These are phyloP conservation scores for Emericellopsis atlantica DNA, from an alignment of 2,329 filamentous ascomycete genomes.

Conservation along the genomic window DNA sequence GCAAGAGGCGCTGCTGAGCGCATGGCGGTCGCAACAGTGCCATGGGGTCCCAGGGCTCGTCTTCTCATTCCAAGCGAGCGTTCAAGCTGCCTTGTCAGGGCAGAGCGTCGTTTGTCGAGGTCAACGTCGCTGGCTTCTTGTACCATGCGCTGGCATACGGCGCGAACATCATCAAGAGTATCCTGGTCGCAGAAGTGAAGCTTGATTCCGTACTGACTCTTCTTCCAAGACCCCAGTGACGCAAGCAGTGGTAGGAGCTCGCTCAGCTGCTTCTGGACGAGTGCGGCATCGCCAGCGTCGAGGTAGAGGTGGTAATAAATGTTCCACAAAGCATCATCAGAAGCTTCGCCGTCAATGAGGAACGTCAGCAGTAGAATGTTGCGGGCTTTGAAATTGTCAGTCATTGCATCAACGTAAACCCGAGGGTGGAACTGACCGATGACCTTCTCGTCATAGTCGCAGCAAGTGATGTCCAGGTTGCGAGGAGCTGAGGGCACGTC, in stretches of 20 bases:
- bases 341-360: slow-evolving; percentile 25
- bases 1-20: slow-evolving; percentile 25
- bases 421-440: slow-evolving; percentile 24
- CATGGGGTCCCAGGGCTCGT: too few species aligned
- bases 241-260: slow-evolving; percentile 25
- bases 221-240: slow-evolving; percentile 29
- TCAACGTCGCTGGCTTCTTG: slow-evolving; percentile 5
- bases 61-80: too few species aligned
- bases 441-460: slow-evolving; percentile 35
- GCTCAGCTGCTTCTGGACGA: slow-evolving; percentile 26
- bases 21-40: slow-evolving; percentile 11
- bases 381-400: slow-evolving; percentile 26
- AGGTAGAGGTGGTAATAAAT: slow-evolving; percentile 42
- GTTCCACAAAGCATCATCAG: slow-evolving; percentile 29
- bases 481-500: slow-evolving; percentile 6
- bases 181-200: slow-evolving; percentile 35
- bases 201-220: slow-evolving; percentile 25
- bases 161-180: slow-evolving; percentile 27
- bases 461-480: slow-evolving; percentile 42
- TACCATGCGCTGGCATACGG: slow-evolving; percentile 20
- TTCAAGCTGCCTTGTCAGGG: too few species aligned
- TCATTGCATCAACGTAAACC: neutral
- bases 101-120: too few species aligned
- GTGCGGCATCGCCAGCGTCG: slow-evolving; percentile 17
- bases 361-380: slow-evolving; percentile 41